Conservation (phyloP, 2,329 filamentous ascomycete species). For the Cladorrhinum sp. region DNA sequence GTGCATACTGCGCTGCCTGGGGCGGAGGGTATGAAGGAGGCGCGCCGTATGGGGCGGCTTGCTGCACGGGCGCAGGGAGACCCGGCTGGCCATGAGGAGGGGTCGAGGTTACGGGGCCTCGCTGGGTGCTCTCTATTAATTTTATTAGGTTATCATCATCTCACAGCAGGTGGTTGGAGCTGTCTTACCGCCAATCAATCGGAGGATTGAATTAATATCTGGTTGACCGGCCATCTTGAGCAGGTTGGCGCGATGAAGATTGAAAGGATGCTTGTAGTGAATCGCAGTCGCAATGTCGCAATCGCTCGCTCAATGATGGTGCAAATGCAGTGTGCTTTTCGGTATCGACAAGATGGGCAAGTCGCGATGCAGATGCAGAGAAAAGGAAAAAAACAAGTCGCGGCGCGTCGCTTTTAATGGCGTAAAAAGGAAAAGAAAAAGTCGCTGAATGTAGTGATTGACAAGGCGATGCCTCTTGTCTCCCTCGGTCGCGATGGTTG, state of each 20-base stretch:
- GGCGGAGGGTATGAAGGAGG: slow-evolving; percentile 23
- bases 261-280: neutral
- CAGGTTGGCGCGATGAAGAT: neutral
- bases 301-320: neutral
- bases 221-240: slow-evolving; percentile 25
- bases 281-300: neutral
- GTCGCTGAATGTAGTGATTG: neutral
- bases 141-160: neutral
- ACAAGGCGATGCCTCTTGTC: neutral
- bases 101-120: slow-evolving; percentile 27
- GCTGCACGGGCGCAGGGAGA: slow-evolving; percentile 14
- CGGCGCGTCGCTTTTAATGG: neutral
- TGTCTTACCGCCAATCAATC: slow-evolving; percentile 22
- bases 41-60: slow-evolving; percentile 9
- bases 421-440: slow-evolving; percentile 1
- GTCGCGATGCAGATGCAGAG: neutral
- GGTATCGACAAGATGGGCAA: neutral
- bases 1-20: slow-evolving; percentile 21
- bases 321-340: neutral
- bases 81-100: slow-evolving; percentile 25
- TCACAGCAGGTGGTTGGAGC: neutral
- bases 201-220: slow-evolving; percentile 27
- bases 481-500: neutral
- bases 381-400: neutral
- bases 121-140: slow-evolving; percentile 18